Evolutionary conservation across 2,329 filamentous ascomycete species (phyloP), one percentile per base, ranked within the genome.

Genomic region (Pseudogymnoascus sp.): DNA sequence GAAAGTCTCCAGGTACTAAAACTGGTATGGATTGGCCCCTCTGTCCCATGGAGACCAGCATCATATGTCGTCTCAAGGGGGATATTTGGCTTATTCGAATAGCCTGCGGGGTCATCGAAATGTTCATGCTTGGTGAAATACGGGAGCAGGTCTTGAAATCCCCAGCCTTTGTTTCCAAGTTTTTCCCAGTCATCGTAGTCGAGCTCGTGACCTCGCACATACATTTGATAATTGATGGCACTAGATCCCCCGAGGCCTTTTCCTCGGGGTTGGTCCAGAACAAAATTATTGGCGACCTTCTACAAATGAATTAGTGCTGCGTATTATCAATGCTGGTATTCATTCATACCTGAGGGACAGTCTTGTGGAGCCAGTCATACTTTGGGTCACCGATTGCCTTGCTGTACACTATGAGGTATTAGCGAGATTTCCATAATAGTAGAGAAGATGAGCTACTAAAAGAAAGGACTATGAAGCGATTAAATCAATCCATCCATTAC

Each of bases 161-260:
- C 71, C 78, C 77, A 80, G 9, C 76, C 76, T 1, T 69, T 63
- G 39, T 78, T 79, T 0, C 77, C 77, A 7, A 79, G 63, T 1
- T 65, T 66, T n/a, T 69, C 70, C 77, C 78, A 80, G 1, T 71
- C 68, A 36, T 78, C 68, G 58, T 76, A 74, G 27, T 75, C 74
- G 1, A 67, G 61, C 5, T 66, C 62, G 6, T 66, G 60, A 1
- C 65, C 65, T 9, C 62, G 63, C 12, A 66, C 64, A 38, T 67
- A 66, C 69, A 73, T 73, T 25, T 72, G 64, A 58, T 70, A 72
- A 58, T 76, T 77, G 63, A 77, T 75, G 0, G 68, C 72, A 58
- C 67, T 71, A 7, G 67, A 71, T 2, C 74, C 74, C 12, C 75
- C 74, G 0, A 76, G 67, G 1, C 69, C 63, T 60, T 73, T 73